Base-by-base conservation (phyloP, 805 yeast species). In the Candida wancherniae region DNA sequence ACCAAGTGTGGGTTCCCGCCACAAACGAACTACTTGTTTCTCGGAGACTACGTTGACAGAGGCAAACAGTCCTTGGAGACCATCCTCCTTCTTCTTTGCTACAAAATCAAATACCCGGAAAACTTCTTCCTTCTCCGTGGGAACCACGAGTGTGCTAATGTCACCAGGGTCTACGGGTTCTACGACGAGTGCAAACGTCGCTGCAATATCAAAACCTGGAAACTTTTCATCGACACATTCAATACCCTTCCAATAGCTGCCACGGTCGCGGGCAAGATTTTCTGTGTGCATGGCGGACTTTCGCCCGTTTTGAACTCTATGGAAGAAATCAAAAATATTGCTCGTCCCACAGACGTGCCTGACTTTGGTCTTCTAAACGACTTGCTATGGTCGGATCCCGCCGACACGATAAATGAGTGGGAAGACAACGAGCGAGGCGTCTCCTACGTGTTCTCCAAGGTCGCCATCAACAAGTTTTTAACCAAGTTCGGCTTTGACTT, bases 1-100 rank as follows among this genome's bases (percentile, higher is more conserved):
- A 86, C 94, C 34, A 82, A 87, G 63, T 88, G 97, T 64, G 98
- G 98, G 14, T 85, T 90, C 60, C 98, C 98, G 4, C 97, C 97
- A 2, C 74, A 82, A 40, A 77, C 96, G 9, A 92, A 92, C 58
- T 92, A 87, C 59, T 63, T 92, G 44, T 90, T 92, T 49, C 61
- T 92, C 27, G 98, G 98, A 17, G 98, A 92, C 61, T 92, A 92
- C 57, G 98, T 92, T 28, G 98, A 92, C 62, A 73, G 98, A 45
- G 98, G 98, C 36, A 92, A 92, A 58, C 98, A 92, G 61, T 81
- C 94, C 3, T 64, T 92, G 35, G 98, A 92, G 57, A 92, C 98
- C 0, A 87, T 92, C 14, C 63, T 90, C 39, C 66, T 92, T 28
- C 66, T 92, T 38, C 67, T 92, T 31, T 88, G 97, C 58, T 92